These are phyloP conservation scores for Phragmites australis DNA, from an alignment of 176 grass and related monocot species.

Conservation along the genomic window DNA sequence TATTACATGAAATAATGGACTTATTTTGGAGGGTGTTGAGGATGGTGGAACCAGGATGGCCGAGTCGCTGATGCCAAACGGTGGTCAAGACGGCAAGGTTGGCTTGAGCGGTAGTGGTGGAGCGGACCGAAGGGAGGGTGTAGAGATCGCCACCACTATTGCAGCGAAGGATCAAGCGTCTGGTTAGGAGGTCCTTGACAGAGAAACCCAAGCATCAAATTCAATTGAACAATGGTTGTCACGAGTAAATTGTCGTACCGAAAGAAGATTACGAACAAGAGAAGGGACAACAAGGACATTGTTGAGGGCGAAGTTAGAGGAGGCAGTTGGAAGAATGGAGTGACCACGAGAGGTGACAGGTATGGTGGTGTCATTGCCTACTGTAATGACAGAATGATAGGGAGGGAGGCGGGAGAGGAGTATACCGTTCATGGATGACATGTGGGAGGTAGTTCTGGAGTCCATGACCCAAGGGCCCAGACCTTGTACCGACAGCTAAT, in stretches of 20 bases:
- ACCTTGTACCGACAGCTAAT: not conserved
- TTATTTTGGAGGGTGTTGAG: too few relatives aligned
- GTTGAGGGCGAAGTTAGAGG: not conserved
- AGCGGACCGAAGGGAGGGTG: not conserved
- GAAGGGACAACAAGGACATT: not conserved
- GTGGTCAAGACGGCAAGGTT: too few relatives aligned
- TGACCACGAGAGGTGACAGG: not conserved
- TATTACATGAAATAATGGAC: too few relatives aligned
- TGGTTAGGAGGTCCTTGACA: not conserved
- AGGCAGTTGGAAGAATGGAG: not conserved
- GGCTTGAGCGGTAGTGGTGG: too few relatives aligned
- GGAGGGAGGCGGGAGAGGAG: too few relatives aligned
- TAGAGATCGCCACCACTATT: not conserved
- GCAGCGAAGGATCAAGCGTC: not conserved
- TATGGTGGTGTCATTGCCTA: not conserved
- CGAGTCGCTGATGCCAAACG: too few relatives aligned
- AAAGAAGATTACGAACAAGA: not conserved
- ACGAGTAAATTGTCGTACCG: not conserved
- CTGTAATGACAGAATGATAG: not conserved
- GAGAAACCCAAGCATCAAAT: not conserved
- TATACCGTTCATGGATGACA: not conserved
- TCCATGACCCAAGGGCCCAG: not conserved
- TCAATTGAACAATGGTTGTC: not conserved
- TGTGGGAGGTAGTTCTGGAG: not conserved
- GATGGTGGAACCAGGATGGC: too few relatives aligned